Conservation (phyloP, 495 filamentous ascomycete genomes). For the Podospora tetraspora region DNA sequence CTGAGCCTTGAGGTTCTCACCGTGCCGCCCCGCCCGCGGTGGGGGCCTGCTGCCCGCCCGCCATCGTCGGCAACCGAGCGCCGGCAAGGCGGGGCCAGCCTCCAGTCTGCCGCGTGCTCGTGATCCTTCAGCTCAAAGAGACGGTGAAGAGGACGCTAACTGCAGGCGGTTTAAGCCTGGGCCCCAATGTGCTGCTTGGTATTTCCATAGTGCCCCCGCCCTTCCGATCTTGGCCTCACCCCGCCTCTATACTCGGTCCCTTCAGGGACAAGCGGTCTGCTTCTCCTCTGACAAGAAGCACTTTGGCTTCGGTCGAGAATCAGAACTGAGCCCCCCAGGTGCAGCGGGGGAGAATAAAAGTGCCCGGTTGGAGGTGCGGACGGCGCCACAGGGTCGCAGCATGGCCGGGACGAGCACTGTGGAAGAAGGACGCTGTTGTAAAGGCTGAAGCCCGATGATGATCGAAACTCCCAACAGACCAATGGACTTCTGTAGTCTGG, state of each 20-base stretch:
- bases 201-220: slow-evolving; percentile 8
- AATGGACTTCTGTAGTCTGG: neutral
- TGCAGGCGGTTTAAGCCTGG: slow-evolving; percentile 5
- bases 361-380: neutral
- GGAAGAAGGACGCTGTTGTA: neutral
- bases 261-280: neutral
- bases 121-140: slow-evolving; percentile 11
- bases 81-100: slow-evolving; percentile 1
- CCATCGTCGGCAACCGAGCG: neutral
- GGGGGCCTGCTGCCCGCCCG: neutral
- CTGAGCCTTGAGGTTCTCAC: neutral
- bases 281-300: neutral
- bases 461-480: neutral
- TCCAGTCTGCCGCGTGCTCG: slow-evolving; percentile 4
- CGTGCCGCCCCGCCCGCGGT: neutral
- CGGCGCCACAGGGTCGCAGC: neutral
- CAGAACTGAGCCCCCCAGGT: neutral
- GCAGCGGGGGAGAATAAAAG: neutral
- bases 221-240: neutral
- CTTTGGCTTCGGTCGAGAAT: neutral
- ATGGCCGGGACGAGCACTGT: neutral
- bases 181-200: neutral
- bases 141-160: slow-evolving; percentile 6
- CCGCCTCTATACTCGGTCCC: neutral
- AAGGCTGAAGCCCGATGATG: neutral